Percentiles rank a stretch among this genome's conserved stretches.
Conservation (phyloP, 345 rosid genomes). For the Euphorbia lathyris region DNA sequence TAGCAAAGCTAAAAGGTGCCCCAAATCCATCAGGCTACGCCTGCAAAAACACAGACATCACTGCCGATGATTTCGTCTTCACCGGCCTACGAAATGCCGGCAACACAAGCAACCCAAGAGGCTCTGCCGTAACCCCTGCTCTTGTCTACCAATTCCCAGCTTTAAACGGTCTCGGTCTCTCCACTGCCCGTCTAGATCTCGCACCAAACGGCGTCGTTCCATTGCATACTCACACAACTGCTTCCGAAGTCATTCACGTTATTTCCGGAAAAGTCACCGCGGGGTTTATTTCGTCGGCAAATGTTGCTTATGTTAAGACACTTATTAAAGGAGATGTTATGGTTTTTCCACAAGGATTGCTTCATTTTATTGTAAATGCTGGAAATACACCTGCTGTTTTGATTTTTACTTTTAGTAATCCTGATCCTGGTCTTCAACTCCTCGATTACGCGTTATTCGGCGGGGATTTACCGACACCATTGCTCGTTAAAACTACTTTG, state of each 20-base stretch:
- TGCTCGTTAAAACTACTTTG: conserved; percentile 55
- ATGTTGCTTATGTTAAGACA: conserved; percentile 43
- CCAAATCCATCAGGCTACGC: conserved; percentile 55
- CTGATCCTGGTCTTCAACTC: conserved; percentile 69
- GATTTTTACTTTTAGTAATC: conserved; percentile 50
- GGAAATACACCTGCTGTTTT: conserved; percentile 36
- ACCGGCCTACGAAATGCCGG: conserved; percentile 37
- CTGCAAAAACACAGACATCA: conserved; percentile 48
- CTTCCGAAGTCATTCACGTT: conserved; percentile 58
- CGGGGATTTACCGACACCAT: conserved; percentile 40
- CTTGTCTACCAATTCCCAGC: conserved; percentile 67
- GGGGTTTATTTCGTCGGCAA: conserved; percentile 62
- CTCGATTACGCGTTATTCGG: conserved; percentile 70
- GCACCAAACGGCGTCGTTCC: conserved; percentile 75
- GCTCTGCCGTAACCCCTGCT: conserved; percentile 63
- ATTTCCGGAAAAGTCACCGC: conserved; percentile 52
- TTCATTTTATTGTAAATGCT: conserved; percentile 62
- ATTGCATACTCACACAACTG: conserved; percentile 80
- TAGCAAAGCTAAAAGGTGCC: conserved; percentile 52
- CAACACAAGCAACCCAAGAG: conserved; percentile 26
- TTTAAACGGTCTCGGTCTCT: conserved; percentile 70
- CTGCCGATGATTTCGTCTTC: conserved; percentile 54
- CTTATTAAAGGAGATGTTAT: conserved; percentile 59
- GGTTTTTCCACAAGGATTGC: conserved; percentile 79
- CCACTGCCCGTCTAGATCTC: conserved; percentile 65